phyloP scores from a whole-genome alignment of 495 filamentous ascomycete genomes.

The Hypomontagnella submonticulosa region DNA sequence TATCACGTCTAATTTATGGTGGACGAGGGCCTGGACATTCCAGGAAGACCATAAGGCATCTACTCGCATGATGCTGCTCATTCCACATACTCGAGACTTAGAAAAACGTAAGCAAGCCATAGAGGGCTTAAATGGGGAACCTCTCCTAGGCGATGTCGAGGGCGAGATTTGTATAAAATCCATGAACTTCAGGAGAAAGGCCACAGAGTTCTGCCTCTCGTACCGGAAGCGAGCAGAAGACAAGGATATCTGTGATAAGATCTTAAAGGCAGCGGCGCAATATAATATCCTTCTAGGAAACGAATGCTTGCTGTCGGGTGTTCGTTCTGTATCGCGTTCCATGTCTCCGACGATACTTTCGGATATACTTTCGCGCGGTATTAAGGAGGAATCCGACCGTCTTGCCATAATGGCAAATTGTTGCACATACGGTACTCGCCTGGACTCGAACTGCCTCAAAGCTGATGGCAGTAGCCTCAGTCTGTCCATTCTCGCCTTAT shows the following conservation, averaged over 20 bases:
- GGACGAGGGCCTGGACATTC: conserved; percentile 50
- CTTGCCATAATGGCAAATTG: conserved; percentile 48
- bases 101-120: conserved; percentile 37
- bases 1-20: conserved; percentile 48
- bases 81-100: conserved; percentile 42
- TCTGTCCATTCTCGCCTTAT: conserved; percentile 48
- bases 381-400: conserved; percentile 44
- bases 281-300: conserved; percentile 47
- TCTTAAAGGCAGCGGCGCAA: conserved; percentile 42
- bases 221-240: conserved; percentile 34
- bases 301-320: conserved; percentile 3
- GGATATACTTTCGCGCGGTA: conserved; percentile 39
- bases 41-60: conserved; percentile 50
- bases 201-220: conserved; percentile 46
- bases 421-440: conserved; percentile 46
- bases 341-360: conserved; percentile 47
- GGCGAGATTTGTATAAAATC: conserved; percentile 51
- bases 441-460: conserved; percentile 42
- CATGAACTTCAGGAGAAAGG: conserved; percentile 36
- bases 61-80: conserved; percentile 44
- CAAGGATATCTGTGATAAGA: conserved; percentile 36
- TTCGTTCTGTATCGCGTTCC: conserved; percentile 40
- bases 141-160: conserved; percentile 40
- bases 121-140: conserved; percentile 14
- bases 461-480: conserved; percentile 41